Percentiles rank a stretch among this genome's conserved stretches.
These are phyloP conservation scores for Xylariaceae sp. DNA, from an alignment of 2,329 filamentous ascomycete genomes.

Conservation along the genomic window DNA sequence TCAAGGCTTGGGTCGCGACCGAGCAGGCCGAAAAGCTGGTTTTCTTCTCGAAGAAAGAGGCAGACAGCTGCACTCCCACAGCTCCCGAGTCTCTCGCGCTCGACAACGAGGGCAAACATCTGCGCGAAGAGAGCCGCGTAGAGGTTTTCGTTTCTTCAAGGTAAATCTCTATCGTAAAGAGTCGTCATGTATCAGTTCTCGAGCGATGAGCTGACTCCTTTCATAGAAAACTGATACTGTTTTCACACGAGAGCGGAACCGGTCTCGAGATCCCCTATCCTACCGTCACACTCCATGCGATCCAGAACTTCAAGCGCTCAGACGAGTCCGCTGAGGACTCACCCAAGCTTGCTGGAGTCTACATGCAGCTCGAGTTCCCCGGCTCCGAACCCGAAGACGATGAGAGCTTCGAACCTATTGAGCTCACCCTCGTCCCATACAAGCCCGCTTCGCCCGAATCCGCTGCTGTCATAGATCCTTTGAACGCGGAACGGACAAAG, in stretches of 20 bases:
- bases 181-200: slow-evolving; percentile 31
- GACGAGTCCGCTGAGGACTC: slow-evolving; percentile 35
- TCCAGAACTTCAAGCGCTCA: slow-evolving; percentile 52
- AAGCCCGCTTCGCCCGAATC: slow-evolving; percentile 27
- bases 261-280: slow-evolving; percentile 70
- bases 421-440: slow-evolving; percentile 60
- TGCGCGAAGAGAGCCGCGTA: slow-evolving; percentile 41
- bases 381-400: slow-evolving; percentile 58
- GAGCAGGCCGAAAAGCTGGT: slow-evolving; percentile 51
- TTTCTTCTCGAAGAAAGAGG: slow-evolving; percentile 42
- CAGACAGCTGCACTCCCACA: slow-evolving; percentile 29
- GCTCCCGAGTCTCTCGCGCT: slow-evolving; percentile 33
- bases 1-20: slow-evolving; percentile 53
- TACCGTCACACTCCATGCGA: slow-evolving; percentile 68
- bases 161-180: slow-evolving; percentile 35
- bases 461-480: slow-evolving; percentile 24
- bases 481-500: slow-evolving; percentile 33
- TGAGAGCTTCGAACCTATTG: slow-evolving; percentile 58
- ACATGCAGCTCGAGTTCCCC: slow-evolving; percentile 64
- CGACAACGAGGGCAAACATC: slow-evolving; percentile 30
- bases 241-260: slow-evolving; percentile 49
- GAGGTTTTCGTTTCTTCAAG: slow-evolving; percentile 56
- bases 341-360: slow-evolving; percentile 47
- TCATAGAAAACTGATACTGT: slow-evolving; percentile 55
- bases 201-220: slow-evolving; percentile 2